Conservation (phyloP, 805 yeast species). For the Maudiozyma serrabonitensis region DNA sequence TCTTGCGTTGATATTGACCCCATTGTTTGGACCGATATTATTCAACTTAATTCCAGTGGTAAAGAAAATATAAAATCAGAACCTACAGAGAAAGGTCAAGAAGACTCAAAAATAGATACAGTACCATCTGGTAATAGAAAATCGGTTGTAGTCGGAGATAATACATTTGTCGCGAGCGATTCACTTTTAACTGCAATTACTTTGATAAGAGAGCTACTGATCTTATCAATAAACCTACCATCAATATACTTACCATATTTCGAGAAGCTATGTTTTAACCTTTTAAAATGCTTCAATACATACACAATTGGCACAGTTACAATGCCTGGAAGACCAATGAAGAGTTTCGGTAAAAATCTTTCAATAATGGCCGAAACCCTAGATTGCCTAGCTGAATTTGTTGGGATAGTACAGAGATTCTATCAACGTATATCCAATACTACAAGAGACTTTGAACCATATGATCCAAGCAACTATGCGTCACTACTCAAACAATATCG, state of each 20-base stretch:
- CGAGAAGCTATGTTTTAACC: slow-evolving; percentile 36
- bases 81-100: slow-evolving; percentile 3
- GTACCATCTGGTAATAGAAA: slow-evolving; percentile 26
- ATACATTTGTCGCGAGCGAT: slow-evolving; percentile 50
- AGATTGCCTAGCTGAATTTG: slow-evolving; percentile 33
- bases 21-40: slow-evolving; percentile 36
- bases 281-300: slow-evolving; percentile 42
- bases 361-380: slow-evolving; percentile 36
- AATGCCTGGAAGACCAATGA: slow-evolving; percentile 12
- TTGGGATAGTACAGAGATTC: slow-evolving; percentile 22
- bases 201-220: slow-evolving; percentile 42
- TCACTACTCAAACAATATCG: slow-evolving; percentile 19
- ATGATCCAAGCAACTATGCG: slow-evolving; percentile 16
- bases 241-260: slow-evolving; percentile 27
- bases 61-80: too few relatives aligned
- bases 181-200: slow-evolving; percentile 34
- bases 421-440: slow-evolving; percentile 20
- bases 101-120: neutral
- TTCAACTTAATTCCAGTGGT: slow-evolving; percentile 14
- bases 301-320: slow-evolving; percentile 20
- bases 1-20: slow-evolving; percentile 40
- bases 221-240: slow-evolving; percentile 49
- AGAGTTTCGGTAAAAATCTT: slow-evolving; percentile 28
- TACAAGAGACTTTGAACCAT: slow-evolving; percentile 18
- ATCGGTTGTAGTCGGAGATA: slow-evolving; percentile 41